Conservation (phyloP, 2,329 filamentous ascomycete genomes). For the Rutstroemia sp. region DNA sequence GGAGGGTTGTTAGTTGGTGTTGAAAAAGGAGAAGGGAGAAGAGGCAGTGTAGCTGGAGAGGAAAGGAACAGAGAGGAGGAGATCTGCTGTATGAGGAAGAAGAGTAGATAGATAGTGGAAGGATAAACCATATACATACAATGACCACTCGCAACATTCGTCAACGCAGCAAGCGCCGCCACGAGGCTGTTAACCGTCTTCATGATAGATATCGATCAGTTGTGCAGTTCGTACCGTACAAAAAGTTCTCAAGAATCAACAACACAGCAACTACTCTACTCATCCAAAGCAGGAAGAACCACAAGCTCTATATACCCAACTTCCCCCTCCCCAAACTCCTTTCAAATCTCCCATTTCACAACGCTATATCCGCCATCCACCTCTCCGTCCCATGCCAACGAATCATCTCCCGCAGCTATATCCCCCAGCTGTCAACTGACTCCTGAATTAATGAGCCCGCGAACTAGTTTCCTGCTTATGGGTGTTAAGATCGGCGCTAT, state of each 20-base stretch:
- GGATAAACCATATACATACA: not conserved
- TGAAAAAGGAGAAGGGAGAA: not conserved
- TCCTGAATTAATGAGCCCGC: no score
- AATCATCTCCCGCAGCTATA: no score
- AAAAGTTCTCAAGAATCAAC: no score
- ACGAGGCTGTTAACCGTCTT: not conserved
- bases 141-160: constrained; percentile 1
- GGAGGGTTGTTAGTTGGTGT: not conserved
- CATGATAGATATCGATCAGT: not conserved
- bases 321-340: not conserved
- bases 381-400: no score
- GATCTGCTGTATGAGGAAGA: not conserved
- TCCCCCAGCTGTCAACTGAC: not conserved
- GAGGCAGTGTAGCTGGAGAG: not conserved
- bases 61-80: not conserved
- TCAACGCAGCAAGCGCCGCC: not conserved
- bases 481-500: not conserved
- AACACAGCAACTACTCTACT: no score
- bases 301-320: not conserved
- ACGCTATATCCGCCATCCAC: no score
- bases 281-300: not conserved
- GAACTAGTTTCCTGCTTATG: no score
- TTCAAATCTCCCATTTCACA: no score
- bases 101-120: not conserved
- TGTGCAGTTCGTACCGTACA: no score